These are phyloP conservation scores for Wallacemonas sp. DNA, from an alignment of 208 protist species.

Conservation along the genomic window DNA sequence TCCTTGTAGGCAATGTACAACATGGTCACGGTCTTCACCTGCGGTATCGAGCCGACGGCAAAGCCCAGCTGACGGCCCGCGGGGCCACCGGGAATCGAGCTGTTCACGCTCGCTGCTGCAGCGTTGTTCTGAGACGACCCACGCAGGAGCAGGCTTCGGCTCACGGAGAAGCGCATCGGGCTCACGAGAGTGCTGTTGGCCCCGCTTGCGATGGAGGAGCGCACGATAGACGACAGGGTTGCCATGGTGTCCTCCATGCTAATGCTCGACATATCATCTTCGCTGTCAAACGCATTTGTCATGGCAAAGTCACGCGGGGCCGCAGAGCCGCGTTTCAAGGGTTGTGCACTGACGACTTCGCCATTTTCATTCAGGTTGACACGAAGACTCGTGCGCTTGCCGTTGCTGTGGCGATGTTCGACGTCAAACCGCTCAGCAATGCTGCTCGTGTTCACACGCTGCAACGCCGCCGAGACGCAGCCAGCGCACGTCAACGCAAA, in stretches of 20 bases:
- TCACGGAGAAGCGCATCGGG: constrained; percentile 15
- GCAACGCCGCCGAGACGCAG: neutral
- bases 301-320: constrained; percentile 9
- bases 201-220: constrained; percentile 26
- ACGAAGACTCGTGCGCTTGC: neutral
- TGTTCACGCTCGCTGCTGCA: neutral
- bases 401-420: neutral
- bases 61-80: constrained; percentile 2
- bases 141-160: constrained; percentile 7
- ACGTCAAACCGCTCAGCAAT: constrained; percentile 1
- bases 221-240: constrained; percentile 42
- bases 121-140: constrained; percentile 1
- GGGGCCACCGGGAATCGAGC: neutral
- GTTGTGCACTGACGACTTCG: neutral
- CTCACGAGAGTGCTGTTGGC: constrained; percentile 15
- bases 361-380: neutral
- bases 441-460: constrained; percentile 6
- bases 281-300: neutral
- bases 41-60: constrained; percentile 27
- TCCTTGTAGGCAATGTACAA: constrained; percentile 72
- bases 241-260: constrained; percentile 15
- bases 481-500: constrained; percentile 14
- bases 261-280: constrained; percentile 13
- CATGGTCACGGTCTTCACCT: constrained; percentile 66
- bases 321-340: constrained; percentile 13